phyloP scores from a whole-genome alignment of 495 filamentous ascomycete species.

The Aspergillus biplanus region DNA sequence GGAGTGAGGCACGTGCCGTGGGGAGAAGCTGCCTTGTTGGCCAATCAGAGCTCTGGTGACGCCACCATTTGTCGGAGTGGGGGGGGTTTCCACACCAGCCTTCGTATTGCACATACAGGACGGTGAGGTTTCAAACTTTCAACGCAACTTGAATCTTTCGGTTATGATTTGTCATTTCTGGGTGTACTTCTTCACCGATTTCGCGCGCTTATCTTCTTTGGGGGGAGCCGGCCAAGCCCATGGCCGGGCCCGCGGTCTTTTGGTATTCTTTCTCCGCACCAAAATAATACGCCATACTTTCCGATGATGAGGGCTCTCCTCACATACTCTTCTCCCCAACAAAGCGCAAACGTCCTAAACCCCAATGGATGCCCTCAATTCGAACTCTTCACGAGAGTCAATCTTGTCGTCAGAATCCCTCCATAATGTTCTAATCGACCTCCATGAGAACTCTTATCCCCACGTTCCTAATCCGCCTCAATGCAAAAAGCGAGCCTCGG shows the following conservation, averaged over 20 bases:
- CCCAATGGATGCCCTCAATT: constrained; percentile 10
- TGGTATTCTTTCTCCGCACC: neutral
- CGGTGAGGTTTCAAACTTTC: neutral
- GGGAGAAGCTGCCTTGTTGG: neutral
- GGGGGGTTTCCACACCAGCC: neutral
- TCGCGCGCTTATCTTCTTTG: too few species aligned
- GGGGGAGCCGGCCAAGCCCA: too few species aligned
- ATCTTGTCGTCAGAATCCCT: constrained; percentile 31
- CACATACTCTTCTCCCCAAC: neutral
- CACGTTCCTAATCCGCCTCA: constrained; percentile 63
- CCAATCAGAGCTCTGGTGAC: constrained; percentile 11
- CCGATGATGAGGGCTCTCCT: neutral
- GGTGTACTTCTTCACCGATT: too few species aligned
- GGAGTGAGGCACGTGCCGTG: constrained; percentile 17
- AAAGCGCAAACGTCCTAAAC: neutral
- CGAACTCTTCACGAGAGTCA: constrained; percentile 10
- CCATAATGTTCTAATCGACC: constrained; percentile 52
- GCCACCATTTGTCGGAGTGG: neutral
- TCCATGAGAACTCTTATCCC: constrained; percentile 61
- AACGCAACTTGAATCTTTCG: neutral
- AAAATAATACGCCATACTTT: neutral
- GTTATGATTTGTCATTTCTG: neutral
- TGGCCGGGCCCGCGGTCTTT: neutral
- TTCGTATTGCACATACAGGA: neutral
- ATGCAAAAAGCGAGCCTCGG: constrained; percentile 70